Evolutionary conservation across 2,329 filamentous ascomycete genomes (phyloP).

Genomic region (Xylaria sp.): DNA sequence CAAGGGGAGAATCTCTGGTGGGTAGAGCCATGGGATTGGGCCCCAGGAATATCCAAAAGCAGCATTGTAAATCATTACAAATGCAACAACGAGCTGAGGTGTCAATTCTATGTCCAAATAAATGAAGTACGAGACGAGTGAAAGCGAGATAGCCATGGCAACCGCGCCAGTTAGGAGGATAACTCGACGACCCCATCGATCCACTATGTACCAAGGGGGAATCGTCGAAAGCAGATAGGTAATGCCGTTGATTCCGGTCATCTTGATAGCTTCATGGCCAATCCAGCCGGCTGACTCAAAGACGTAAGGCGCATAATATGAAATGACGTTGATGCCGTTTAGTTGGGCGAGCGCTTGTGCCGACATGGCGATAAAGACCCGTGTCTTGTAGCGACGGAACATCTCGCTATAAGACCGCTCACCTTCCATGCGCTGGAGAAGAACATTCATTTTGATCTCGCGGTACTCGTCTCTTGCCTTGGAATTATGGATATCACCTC

Average conservation of each 20-base stretch:
- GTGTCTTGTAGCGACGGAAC: slow-evolving; percentile 91
- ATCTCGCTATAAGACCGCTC: slow-evolving; percentile 92
- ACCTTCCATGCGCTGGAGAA: slow-evolving; percentile 92
- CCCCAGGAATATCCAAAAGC: slow-evolving; percentile 97
- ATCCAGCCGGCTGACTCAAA: slow-evolving; percentile 98
- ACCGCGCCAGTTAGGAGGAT: slow-evolving; percentile 92
- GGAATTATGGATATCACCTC: slow-evolving; percentile 91
- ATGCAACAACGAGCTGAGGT: slow-evolving; percentile 86
- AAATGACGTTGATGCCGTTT: slow-evolving; percentile 99
- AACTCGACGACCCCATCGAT: slow-evolving; percentile 87
- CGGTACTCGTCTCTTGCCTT: slow-evolving; percentile 96
- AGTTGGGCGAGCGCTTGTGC: slow-evolving; percentile 95
- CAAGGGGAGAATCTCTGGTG: slow-evolving; percentile 96
- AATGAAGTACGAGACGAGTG: slow-evolving; percentile 93
- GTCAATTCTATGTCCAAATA: slow-evolving; percentile 84
- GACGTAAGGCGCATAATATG: slow-evolving; percentile 96
- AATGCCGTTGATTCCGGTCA: slow-evolving; percentile 95
- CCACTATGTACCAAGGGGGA: slow-evolving; percentile 96
- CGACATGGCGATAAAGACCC: slow-evolving; percentile 98
- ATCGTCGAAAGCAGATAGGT: slow-evolving; percentile 93
- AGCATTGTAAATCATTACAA: slow-evolving; percentile 98
- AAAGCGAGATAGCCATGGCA: slow-evolving; percentile 88
- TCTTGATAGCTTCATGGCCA: slow-evolving; percentile 89
- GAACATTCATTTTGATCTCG: slow-evolving; percentile 98
- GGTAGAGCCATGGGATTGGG: slow-evolving; percentile 97